These are phyloP conservation scores for Colletotrichum chrysophilum DNA, from an alignment of 2,329 filamentous ascomycete species.

Conservation along the genomic window DNA sequence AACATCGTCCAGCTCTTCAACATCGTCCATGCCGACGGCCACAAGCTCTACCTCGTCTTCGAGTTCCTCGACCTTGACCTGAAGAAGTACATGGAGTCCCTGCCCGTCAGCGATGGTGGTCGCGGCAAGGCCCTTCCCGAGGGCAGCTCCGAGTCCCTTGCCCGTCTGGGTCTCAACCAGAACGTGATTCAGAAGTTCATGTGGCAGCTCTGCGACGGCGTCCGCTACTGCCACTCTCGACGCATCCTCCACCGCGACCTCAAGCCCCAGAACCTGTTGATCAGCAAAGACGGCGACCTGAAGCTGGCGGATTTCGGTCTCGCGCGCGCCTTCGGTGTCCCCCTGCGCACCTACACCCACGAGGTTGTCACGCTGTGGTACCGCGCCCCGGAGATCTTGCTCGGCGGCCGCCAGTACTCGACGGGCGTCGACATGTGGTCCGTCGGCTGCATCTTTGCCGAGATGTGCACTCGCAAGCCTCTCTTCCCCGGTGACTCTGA, in stretches of 20 bases:
- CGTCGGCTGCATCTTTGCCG: slow-evolving; percentile 91
- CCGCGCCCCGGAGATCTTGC: slow-evolving; percentile 85
- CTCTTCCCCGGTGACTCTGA: slow-evolving; percentile 92
- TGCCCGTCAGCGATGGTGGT: slow-evolving; percentile 83
- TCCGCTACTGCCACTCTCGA: slow-evolving; percentile 88
- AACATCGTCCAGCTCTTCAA: slow-evolving; percentile 89
- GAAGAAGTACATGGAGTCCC: slow-evolving; percentile 95
- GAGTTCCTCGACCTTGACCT: slow-evolving; percentile 91
- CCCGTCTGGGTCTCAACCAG: slow-evolving; percentile 74
- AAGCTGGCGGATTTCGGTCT: slow-evolving; percentile 92
- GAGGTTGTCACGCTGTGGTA: slow-evolving; percentile 97
- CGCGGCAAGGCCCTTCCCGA: slow-evolving; percentile 86
- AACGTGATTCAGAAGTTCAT: slow-evolving; percentile 93
- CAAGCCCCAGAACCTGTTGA: slow-evolving; percentile 90
- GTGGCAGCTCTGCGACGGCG: slow-evolving; percentile 83
- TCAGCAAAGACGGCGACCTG: slow-evolving; percentile 84
- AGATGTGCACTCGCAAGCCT: slow-evolving; percentile 94
- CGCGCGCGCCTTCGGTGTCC: slow-evolving; percentile 88
- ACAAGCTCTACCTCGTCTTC: slow-evolving; percentile 93
- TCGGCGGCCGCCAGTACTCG: slow-evolving; percentile 90
- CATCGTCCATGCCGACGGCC: slow-evolving; percentile 92
- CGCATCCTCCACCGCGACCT: slow-evolving; percentile 86
- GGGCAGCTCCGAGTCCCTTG: slow-evolving; percentile 68
- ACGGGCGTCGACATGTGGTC: slow-evolving; percentile 98
- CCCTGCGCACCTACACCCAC: slow-evolving; percentile 89